Base-by-base conservation (phyloP, 2,329 filamentous ascomycete genomes). In the Pestalotiopsis sp. region DNA sequence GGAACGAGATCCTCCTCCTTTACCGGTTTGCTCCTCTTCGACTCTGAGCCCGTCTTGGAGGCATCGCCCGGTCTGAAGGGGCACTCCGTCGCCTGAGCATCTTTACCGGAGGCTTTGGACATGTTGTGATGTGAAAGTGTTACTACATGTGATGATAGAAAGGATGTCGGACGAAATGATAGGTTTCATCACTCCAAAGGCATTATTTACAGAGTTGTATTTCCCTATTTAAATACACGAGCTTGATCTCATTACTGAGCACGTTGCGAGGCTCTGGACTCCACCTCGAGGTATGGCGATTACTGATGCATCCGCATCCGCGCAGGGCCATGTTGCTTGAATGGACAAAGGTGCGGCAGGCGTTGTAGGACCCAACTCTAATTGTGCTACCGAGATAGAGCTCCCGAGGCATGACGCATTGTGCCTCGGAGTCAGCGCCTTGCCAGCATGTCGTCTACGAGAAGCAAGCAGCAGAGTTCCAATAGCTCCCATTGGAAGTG, bases 1-100 rank as follows among this genome's bases (percentile, higher is more conserved):
- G 61, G 38, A 14, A 64, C 38, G 12, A 64, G 61, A 45, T 64
- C 61, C 27, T 64, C 39, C 36, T 64, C 61, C 36, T 64, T 49
- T 38, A 64, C 12, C 14, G n/a, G 13, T 38, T 64, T 36, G 23
- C 45, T 31, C 14, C 14, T 17, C 23, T 49, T 64, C 1, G 59
- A 12, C 14, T 25, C 31, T 17, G 59, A 36, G 12, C 14, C 36
- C n/a, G 31, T 6, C 17, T 41, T 39, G 20, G 61, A 14, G 61
- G 36, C 39, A 31, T 31, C 39, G 41, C 61, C 61, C 4, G 61
- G 36, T n/a, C 20, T 64, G 41, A 45, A 64, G 20, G 61, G 61
- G 20, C 61, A 64, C 39, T 64, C 61, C 38, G 25, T 49, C 13
- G 38, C 61, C 25, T n/a, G 20, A 13, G 14, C 39, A 38, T 17